Base-by-base conservation (phyloP, 345 rosid genomes). In the Draba incana region DNA sequence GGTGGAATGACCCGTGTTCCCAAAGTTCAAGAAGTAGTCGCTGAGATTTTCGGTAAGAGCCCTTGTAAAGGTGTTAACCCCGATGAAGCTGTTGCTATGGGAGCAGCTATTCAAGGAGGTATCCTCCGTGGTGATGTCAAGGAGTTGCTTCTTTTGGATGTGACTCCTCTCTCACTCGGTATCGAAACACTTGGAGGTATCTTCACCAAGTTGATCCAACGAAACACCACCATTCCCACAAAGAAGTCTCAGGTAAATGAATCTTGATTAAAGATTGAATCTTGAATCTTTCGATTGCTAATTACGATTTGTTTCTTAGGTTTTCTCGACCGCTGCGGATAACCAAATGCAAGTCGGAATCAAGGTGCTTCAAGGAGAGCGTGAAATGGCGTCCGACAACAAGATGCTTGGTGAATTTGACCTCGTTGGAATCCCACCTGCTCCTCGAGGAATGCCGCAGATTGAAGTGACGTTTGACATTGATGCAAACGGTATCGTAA, bases 1-100 rank as follows among this genome's bases (percentile, higher is more conserved):
- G 85, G 85, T 63, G 84, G 84, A 28, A 81, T 78, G 82, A 81
- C 84, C 28, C 82, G 83, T 76, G 82, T 81, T 66, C 85, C 85
- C 13, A 81, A 81, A 54, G 82, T 81, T 30, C 85, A 81, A 64
- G 77, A 81, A 47, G 45, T 79, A 2, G 82, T 81, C 5, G 23
- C 79, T 31, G 85, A 81, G 31, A 76, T 81, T 39, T 81, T 81
- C 46, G 83, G 81, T 1, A 82, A 82, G 71, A 67, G 66, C 23
- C 85, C 83, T 14, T 76, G 81, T 62, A 79, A 79, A 74, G 83
- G 80, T 50, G 82, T 79, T 10, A 81, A 81, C 62, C 84, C 84
- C 4, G 82, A 78, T 35, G 82, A 81, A 64, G 82, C 82, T 0
- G 82, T 81, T 53, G 78, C 84, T 3, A 63, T 78, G 75, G 82